Evolutionary conservation across 345 rosid species (phyloP).

Genomic region (Arabidopsis arenosa): DNA sequence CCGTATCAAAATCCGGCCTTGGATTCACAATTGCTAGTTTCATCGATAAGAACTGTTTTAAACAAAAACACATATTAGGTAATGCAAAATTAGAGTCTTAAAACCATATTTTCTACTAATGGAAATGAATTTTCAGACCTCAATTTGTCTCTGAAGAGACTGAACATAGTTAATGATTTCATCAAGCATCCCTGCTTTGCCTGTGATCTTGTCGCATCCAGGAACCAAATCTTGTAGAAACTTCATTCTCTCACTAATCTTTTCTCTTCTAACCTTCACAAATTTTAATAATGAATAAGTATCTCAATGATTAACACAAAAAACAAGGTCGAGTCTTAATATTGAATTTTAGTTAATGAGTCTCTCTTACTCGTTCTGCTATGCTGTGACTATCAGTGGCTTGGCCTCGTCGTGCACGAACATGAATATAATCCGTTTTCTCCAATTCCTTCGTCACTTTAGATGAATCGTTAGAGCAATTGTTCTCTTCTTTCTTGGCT

Average conservation of each 20-base stretch:
- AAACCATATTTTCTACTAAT: not conserved
- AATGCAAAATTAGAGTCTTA: not conserved
- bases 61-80: conserved; percentile 6
- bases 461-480: conserved; percentile 68
- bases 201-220: conserved; percentile 96
- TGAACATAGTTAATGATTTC: conserved; percentile 98
- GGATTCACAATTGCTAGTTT: conserved; percentile 94
- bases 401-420: conserved; percentile 95
- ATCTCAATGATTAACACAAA: conserved; percentile 3
- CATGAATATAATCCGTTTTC: conserved; percentile 90
- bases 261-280: conserved; percentile 90
- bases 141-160: conserved; percentile 95
- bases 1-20: conserved; percentile 69
- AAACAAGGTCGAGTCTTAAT: not conserved
- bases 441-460: conserved; percentile 53
- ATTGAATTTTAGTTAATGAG: not conserved
- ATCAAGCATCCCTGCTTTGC: conserved; percentile 99
- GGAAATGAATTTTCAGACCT: conserved; percentile 53
- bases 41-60: conserved; percentile 88
- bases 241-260: conserved; percentile 97
- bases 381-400: conserved; percentile 99
- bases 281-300: not conserved
- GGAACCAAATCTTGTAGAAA: conserved; percentile 96
- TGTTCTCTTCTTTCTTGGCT: conserved; percentile 45
- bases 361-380: conserved; percentile 75